Evolutionary conservation across 768 basidiomycete species (phyloP).

Genomic region (Agrocybe chaxingu): DNA sequence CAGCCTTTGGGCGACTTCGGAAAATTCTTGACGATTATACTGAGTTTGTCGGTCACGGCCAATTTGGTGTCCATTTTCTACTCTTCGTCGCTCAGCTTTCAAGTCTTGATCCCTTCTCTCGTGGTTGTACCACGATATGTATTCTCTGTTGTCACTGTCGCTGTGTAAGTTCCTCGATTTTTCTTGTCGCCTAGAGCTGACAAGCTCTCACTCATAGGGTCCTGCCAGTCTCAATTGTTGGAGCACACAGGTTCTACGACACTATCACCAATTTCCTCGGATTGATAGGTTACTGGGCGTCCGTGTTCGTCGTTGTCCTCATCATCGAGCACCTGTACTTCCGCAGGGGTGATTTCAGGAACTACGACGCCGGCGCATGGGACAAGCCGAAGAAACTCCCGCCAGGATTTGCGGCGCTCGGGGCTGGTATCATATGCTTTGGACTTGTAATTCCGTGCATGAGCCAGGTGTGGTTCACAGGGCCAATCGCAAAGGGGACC

Average conservation of each 20-base stretch:
- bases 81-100: slow-evolving; percentile 71
- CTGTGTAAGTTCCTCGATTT: slow-evolving; percentile 48
- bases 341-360: slow-evolving; percentile 44
- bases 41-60: slow-evolving; percentile 77
- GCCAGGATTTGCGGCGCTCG: slow-evolving; percentile 64
- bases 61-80: slow-evolving; percentile 87
- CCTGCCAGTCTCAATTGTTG: slow-evolving; percentile 72
- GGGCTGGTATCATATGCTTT: slow-evolving; percentile 50
- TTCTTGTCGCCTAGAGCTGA: neutral
- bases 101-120: slow-evolving; percentile 61
- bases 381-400: slow-evolving; percentile 56
- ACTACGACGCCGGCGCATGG: slow-evolving; percentile 59
- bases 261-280: slow-evolving; percentile 75
- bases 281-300: slow-evolving; percentile 66
- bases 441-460: slow-evolving; percentile 66
- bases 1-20: slow-evolving; percentile 70
- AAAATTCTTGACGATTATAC: slow-evolving; percentile 75
- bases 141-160: slow-evolving; percentile 69
- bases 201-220: slow-evolving; percentile 36
- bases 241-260: slow-evolving; percentile 68
- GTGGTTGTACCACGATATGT: slow-evolving; percentile 69
- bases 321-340: slow-evolving; percentile 68
- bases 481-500: slow-evolving; percentile 64
- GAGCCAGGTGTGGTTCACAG: slow-evolving; percentile 75
- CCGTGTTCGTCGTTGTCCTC: slow-evolving; percentile 58